Evolutionary conservation across 2,329 filamentous ascomycete genomes (phyloP).

Genomic region (Pseudogymnoascus sp.): DNA sequence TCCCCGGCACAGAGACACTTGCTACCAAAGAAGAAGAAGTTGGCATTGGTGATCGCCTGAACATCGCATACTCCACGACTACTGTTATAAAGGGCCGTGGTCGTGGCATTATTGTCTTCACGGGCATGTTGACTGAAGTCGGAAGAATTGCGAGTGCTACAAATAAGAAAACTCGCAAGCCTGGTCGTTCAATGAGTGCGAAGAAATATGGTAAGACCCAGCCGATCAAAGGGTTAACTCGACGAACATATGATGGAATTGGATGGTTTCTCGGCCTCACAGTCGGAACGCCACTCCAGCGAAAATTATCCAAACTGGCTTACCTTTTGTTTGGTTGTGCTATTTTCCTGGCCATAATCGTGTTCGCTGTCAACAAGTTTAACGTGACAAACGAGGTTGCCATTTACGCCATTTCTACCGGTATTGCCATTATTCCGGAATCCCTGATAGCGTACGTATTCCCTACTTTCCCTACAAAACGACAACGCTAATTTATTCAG

Average conservation of each 20-base stretch:
- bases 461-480: neutral
- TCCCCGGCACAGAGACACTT: constrained; percentile 21
- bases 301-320: constrained; percentile 58
- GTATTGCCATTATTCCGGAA: constrained; percentile 55
- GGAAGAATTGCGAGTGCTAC: constrained; percentile 47
- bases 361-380: constrained; percentile 38
- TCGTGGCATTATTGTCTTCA: constrained; percentile 46
- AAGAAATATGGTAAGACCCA: constrained; percentile 38
- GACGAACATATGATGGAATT: constrained; percentile 41
- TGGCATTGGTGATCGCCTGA: constrained; percentile 46
- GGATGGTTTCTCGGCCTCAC: constrained; percentile 52
- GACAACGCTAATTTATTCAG: constrained; percentile 35
- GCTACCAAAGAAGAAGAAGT: constrained; percentile 36
- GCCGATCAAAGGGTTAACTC: constrained; percentile 42
- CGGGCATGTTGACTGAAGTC: constrained; percentile 51
- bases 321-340: constrained; percentile 56
- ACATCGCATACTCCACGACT: constrained; percentile 49
- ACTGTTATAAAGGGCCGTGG: constrained; percentile 49
- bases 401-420: constrained; percentile 40
- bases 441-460: constrained; percentile 38
- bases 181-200: constrained; percentile 39
- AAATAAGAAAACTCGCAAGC: constrained; percentile 45
- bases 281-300: constrained; percentile 58
- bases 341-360: constrained; percentile 33
- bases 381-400: constrained; percentile 49